Percentiles rank a stretch among this genome's conserved stretches.
Evolutionary conservation across 202 grass and related monocot genomes (phyloP).

Genomic region (Setaria viridis): DNA sequence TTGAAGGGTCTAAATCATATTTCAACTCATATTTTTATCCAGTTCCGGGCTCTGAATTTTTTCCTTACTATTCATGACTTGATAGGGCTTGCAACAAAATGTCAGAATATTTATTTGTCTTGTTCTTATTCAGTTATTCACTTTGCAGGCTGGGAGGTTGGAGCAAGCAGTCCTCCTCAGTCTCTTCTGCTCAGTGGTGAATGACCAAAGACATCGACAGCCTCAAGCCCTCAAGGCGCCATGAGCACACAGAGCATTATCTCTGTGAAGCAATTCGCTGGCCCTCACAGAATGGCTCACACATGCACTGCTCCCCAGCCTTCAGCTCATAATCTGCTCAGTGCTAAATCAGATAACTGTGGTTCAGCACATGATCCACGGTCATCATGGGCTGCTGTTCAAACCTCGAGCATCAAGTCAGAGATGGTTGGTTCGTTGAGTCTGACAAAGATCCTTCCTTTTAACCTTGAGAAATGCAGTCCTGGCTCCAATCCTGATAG

Average conservation of each 20-base stretch:
- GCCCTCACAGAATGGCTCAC: slow-evolving; percentile 47
- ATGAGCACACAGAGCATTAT: slow-evolving; percentile 70
- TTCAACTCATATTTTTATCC: slow-evolving; percentile 15
- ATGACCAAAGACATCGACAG: neutral
- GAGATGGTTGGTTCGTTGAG: slow-evolving; percentile 31
- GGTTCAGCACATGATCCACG: neutral
- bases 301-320: slow-evolving; percentile 45
- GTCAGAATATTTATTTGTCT: neutral
- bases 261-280: slow-evolving; percentile 52
- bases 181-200: slow-evolving; percentile 9
- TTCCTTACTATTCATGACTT: neutral
- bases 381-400: slow-evolving; percentile 20
- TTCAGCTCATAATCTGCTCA: slow-evolving; percentile 49
- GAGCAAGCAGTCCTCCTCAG: neutral
- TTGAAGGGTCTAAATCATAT: slow-evolving; percentile 30
- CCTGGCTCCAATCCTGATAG: slow-evolving; percentile 35
- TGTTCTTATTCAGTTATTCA: slow-evolving; percentile 12
- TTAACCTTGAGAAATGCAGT: slow-evolving; percentile 40
- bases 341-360: slow-evolving; percentile 14
- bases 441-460: slow-evolving; percentile 22
- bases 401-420: slow-evolving; percentile 42
- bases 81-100: neutral
- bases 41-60: neutral
- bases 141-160: slow-evolving; percentile 31
- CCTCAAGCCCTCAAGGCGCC: neutral